Evolutionary conservation across 202 grass and related monocot species (phyloP).

Genomic region (Schoenoplectus triqueter): DNA sequence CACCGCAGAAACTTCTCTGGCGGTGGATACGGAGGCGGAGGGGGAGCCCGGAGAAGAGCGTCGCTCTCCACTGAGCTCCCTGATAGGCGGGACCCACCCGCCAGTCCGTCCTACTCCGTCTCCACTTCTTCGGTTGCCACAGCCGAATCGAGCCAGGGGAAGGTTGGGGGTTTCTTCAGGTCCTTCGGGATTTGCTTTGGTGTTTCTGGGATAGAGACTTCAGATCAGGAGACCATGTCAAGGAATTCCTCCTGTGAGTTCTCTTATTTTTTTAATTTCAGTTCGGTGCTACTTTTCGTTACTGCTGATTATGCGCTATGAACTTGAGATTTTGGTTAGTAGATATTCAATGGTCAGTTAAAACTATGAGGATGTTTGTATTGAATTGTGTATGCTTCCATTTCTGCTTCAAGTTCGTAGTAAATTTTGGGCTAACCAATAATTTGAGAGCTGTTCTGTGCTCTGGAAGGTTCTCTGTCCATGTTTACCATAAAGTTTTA

Average conservation of each 20-base stretch:
- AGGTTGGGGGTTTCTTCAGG: not conserved
- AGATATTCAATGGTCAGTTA: no score
- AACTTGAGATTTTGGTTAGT: not conserved
- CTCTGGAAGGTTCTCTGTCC: not conserved
- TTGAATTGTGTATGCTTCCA: not conserved
- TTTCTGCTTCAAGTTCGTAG: not conserved
- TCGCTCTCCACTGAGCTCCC: not conserved
- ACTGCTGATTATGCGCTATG: not conserved
- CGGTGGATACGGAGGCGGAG: not conserved
- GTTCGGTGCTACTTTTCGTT: not conserved
- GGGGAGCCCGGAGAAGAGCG: not conserved
- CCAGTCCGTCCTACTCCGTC: not conserved
- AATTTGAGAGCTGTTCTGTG: not conserved
- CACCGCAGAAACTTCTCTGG: not conserved
- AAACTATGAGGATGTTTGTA: no score
- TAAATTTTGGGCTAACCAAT: not conserved
- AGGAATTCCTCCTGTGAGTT: slow-evolving; percentile 30
- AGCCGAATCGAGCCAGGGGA: not conserved
- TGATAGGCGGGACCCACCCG: not conserved
- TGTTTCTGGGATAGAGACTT: not conserved
- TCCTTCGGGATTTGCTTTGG: slow-evolving; percentile 23
- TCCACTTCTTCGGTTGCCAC: slow-evolving; percentile 6
- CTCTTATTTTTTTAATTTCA: not conserved
- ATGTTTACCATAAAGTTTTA: not conserved
- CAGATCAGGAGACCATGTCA: not conserved